Percentiles rank a stretch among this genome's conserved stretches.
These are phyloP conservation scores for Eudorina sp. DNA, from an alignment of 139 green algal species.

Conservation along the genomic window DNA sequence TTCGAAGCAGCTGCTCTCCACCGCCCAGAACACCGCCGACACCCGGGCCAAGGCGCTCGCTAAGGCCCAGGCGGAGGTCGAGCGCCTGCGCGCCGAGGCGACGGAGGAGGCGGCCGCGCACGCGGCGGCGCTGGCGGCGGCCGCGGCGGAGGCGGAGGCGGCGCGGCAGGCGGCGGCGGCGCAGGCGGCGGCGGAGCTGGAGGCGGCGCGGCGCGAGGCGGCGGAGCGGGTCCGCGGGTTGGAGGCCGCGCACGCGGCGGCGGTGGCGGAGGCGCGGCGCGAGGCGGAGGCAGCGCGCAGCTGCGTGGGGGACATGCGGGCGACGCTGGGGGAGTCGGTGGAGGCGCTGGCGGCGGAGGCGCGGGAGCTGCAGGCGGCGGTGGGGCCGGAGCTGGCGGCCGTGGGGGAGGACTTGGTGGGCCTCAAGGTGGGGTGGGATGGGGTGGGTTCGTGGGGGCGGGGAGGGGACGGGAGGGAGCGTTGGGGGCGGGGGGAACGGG, in stretches of 20 bases:
- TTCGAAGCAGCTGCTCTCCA: slow-evolving; percentile 28
- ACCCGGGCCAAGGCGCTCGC: slow-evolving; percentile 11
- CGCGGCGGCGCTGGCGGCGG: neutral
- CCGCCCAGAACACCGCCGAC: slow-evolving; percentile 1
- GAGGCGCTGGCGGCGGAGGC: slow-evolving; percentile 15
- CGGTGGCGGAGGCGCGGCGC: neutral
- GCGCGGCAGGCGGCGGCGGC: neutral
- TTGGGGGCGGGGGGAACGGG: no score
- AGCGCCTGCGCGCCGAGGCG: neutral
- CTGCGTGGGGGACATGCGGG: neutral
- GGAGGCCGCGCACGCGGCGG: neutral
- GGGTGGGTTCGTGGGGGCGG: no score
- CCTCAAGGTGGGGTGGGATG: slow-evolving; percentile 25
- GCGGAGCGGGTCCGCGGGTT: neutral
- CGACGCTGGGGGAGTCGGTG: neutral
- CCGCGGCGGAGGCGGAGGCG: neutral
- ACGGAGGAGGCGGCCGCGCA: neutral
- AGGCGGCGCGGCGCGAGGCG: neutral
- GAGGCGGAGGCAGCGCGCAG: neutral
- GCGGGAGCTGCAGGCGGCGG: neutral
- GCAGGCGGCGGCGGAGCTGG: neutral
- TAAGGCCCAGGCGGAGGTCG: slow-evolving; percentile 12
- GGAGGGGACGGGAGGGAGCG: no score
- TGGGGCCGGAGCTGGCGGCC: neutral
- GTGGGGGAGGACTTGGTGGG: neutral